phyloP scores from a whole-genome alignment of 805 yeast species.

The Spencermartinsiella europaea region DNA sequence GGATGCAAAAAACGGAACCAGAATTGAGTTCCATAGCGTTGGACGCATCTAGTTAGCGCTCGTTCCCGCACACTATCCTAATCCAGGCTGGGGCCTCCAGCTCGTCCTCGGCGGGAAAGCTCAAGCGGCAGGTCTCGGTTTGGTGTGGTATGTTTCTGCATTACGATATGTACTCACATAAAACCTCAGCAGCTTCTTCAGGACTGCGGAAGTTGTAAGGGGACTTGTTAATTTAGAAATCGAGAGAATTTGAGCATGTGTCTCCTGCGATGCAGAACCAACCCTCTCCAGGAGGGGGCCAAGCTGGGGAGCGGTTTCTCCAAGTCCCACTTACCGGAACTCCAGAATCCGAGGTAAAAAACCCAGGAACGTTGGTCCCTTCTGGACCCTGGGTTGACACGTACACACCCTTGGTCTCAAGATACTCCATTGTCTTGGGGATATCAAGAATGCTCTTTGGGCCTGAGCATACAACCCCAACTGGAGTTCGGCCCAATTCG shows the following conservation, averaged over 20 bases:
- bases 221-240: constrained; percentile 32
- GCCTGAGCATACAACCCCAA: constrained; percentile 88
- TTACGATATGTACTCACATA: constrained; percentile 34
- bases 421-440: constrained; percentile 71
- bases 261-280: too few species aligned
- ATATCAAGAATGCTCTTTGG: constrained; percentile 84
- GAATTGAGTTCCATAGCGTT: constrained; percentile 46
- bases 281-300: too few species aligned
- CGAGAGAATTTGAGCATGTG: neutral
- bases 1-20: constrained; percentile 78
- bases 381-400: constrained; percentile 61
- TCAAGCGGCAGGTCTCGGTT: too few species aligned
- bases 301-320: too few species aligned
- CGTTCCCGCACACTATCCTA: too few species aligned
- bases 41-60: constrained; percentile 34
- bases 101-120: too few species aligned
- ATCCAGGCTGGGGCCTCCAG: too few species aligned
- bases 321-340: constrained; percentile 30
- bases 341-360: constrained; percentile 73
- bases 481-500: constrained; percentile 76
- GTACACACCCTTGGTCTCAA: constrained; percentile 88
- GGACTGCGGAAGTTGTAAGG: constrained; percentile 58
- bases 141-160: neutral
- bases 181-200: constrained; percentile 56
- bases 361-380: constrained; percentile 67